These are phyloP conservation scores for Solanum verrucosum DNA, from an alignment of 257 asterid genomes.

Conservation along the genomic window DNA sequence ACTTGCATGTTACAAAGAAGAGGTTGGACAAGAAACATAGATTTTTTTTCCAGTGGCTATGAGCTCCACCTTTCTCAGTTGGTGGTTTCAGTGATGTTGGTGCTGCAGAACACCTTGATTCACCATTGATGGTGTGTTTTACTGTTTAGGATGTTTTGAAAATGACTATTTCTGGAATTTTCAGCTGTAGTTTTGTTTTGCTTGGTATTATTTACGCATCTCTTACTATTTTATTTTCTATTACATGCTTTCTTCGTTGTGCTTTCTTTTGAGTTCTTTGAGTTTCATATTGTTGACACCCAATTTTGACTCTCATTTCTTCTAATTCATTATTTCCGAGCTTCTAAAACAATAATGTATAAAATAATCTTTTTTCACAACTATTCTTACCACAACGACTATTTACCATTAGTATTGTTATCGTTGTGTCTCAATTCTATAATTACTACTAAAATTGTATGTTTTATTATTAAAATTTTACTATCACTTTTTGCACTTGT, in stretches of 20 bases:
- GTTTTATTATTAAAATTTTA: too few relatives aligned
- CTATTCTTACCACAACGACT: too few relatives aligned
- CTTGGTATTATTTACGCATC: not conserved
- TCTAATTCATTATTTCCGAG: too few relatives aligned
- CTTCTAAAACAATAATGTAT: too few relatives aligned
- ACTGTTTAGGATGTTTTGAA: not conserved
- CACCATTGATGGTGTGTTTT: conserved; percentile 13
- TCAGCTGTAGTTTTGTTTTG: not conserved
- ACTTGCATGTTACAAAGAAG: conserved; percentile 36
- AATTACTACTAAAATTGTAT: too few relatives aligned
- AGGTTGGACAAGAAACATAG: too few relatives aligned
- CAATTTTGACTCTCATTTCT: too few relatives aligned
- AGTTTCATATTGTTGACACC: not conserved
- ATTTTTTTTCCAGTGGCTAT: too few relatives aligned
- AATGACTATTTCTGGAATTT: not conserved
- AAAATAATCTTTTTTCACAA: too few relatives aligned
- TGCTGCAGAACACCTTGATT: conserved; percentile 84
- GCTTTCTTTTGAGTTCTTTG: not conserved
- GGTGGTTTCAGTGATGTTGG: conserved; percentile 91
- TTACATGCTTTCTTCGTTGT: not conserved
- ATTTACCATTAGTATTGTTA: too few relatives aligned
- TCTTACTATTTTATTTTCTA: not conserved
- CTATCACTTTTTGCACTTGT: too few relatives aligned
- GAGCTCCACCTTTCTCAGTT: conserved; percentile 9
- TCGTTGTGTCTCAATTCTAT: too few relatives aligned